These are phyloP conservation scores for Meyerozyma sp. DNA, from an alignment of 1,139 yeast species.

Conservation along the genomic window DNA sequence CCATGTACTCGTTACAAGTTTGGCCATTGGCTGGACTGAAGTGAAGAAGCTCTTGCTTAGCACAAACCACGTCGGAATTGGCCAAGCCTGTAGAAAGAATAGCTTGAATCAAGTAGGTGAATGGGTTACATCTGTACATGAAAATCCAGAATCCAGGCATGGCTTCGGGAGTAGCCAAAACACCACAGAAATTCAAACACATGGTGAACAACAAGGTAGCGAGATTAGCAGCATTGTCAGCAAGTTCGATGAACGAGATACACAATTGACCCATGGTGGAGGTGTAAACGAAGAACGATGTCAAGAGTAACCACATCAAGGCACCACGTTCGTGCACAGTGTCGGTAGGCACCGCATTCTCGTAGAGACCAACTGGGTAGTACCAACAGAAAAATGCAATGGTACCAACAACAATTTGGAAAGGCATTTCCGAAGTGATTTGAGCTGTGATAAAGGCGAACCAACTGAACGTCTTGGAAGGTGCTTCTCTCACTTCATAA, in stretches of 20 bases:
- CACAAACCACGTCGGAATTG: conserved; percentile 44
- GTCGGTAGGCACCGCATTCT: conserved; percentile 21
- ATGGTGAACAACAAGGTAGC: conserved; percentile 6
- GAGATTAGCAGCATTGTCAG: conserved; percentile 9
- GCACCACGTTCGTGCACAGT: conserved; percentile 5
- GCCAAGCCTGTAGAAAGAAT: conserved; percentile 45
- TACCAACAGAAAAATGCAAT: conserved; percentile 35
- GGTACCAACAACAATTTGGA: conserved; percentile 29
- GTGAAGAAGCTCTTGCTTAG: conserved; percentile 40
- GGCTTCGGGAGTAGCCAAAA: conserved; percentile 4
- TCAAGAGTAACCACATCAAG: conserved; percentile 7
- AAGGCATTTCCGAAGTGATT: conserved; percentile 32
- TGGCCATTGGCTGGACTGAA: conserved; percentile 53
- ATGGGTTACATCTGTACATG: conserved; percentile 10
- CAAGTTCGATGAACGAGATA: conserved; percentile 7
- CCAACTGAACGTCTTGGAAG: conserved; percentile 54
- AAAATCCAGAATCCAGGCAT: conserved; percentile 11
- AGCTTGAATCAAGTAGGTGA: conserved; percentile 18
- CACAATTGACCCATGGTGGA: conserved; percentile 8
- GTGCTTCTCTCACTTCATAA: conserved; percentile 89
- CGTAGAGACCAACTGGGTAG: conserved; percentile 37
- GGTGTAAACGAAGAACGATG: conserved; percentile 5
- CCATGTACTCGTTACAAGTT: conserved; percentile 12
- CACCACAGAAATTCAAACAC: conserved; percentile 10
- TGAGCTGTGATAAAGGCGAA: conserved; percentile 35